Evolutionary conservation across 345 rosid genomes (phyloP), one percentile per base, ranked within the genome.

Genomic region (Anastatica hierochuntica): DNA sequence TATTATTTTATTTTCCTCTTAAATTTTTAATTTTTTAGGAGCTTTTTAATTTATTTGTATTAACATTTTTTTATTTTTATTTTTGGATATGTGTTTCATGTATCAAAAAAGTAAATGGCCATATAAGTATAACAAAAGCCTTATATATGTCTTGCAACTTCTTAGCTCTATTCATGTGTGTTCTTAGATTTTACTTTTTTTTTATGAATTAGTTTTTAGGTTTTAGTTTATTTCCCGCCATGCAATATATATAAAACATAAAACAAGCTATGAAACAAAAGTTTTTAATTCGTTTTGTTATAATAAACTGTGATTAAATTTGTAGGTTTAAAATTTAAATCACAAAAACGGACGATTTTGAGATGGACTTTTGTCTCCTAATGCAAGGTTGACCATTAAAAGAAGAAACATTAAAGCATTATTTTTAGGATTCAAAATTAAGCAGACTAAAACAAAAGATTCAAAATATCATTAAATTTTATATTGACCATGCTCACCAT

Each of bases 101-200:
- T n/a, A n/a, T n/a, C n/a, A 17, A 16, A 54, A 64, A 66, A 58
- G 24, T 4, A 44, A 43, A n/a, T n/a, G n/a, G 15, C 3, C 5
- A 21, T 21, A 43, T 15, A 41, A 0, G 18, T 34, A 64, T n/a
- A 41, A 13, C 35, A 49, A 65, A 65, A 49, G 53, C 58, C 70
- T 65, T 58, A 46, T 57, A 57, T 43, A 50, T n/a, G 39, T 35
- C 64, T n/a, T n/a, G n/a, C n/a, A n/a, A n/a, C n/a, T n/a, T n/a
- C n/a, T n/a, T n/a, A 49, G 70, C 58, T 65, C 26, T 35, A 27
- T n/a, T 65, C 53, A 57, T 49, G 53, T 57, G 58, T 57, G 12
- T 49, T 64, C 24, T n/a, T n/a, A n/a, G n/a, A n/a, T n/a, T n/a
- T n/a, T n/a, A n/a, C n/a, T n/a, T n/a, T n/a, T n/a, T n/a, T n/a